Percentiles rank a stretch among this genome's conserved stretches.
Conservation (phyloP, 164 flowering plant species). For the Akebia trifoliata region DNA sequence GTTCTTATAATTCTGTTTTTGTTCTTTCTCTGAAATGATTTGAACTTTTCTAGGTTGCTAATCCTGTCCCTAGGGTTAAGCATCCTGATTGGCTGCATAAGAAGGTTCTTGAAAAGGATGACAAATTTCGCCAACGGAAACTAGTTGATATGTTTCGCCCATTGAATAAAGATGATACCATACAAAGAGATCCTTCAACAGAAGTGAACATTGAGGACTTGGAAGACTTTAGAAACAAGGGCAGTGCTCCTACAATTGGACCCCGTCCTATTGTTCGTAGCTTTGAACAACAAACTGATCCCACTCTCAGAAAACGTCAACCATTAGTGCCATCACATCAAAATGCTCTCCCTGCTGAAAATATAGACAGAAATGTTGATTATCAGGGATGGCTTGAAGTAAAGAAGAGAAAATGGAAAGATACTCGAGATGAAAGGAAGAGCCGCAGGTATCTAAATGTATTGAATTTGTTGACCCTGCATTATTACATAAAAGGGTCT, state of each 20-base stretch:
- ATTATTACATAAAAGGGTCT: neutral
- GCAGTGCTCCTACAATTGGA: slow-evolving; percentile 27
- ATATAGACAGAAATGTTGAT: slow-evolving; percentile 67
- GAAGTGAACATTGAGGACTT: slow-evolving; percentile 48
- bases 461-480: neutral
- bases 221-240: slow-evolving; percentile 61
- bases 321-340: slow-evolving; percentile 11
- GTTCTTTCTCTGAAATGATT: neutral
- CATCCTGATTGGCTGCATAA: slow-evolving; percentile 99
- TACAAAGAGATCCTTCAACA: slow-evolving; percentile 16
- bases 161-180: slow-evolving; percentile 26
- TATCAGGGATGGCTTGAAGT: slow-evolving; percentile 91
- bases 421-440: slow-evolving; percentile 64
- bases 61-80: slow-evolving; percentile 94
- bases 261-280: slow-evolving; percentile 65
- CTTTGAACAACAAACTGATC: slow-evolving; percentile 37
- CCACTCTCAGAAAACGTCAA: slow-evolving; percentile 11
- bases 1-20: neutral
- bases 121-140: slow-evolving; percentile 85
- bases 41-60: slow-evolving; percentile 57
- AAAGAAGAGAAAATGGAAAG: slow-evolving; percentile 91
- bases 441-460: slow-evolving; percentile 51
- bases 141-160: slow-evolving; percentile 70
- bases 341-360: slow-evolving; percentile 22
- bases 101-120: slow-evolving; percentile 94